Evolutionary conservation across 306 rosid genomes (phyloP), one percentile per base, ranked within the genome.

Genomic region (Medicago lupulina): DNA sequence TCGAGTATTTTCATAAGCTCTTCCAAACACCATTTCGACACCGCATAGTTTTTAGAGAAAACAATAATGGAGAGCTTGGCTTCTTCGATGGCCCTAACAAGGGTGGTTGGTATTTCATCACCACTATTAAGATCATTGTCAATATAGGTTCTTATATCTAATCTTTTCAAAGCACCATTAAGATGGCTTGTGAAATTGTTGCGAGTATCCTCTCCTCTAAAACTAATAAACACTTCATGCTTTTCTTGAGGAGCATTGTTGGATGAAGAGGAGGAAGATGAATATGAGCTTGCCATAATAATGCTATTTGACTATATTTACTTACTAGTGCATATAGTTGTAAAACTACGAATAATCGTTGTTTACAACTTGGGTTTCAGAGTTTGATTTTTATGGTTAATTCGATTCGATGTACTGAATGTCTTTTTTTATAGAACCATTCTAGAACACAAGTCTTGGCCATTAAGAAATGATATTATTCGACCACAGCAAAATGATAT

Each of bases 1-100:
- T 83, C 86, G 0, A 83, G 51, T 14, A 83, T 83, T 47, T 79
- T 79, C 54, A 69, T 4, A 0, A 83, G 61, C 28, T 83, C 86
- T 13, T 79, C 83, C 72, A 83, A 55, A 25, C 83, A 83, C 78
- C 77, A 78, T 39, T 57, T 75, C 0, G 81, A 79, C 6, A 0
- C 49, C 5, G 49, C 49, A 3, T 43, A 43, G 5, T 43, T 43
- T 43, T 43, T 43, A 2, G 49, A 43, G 13, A 43, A 43, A 43
- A 43, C 49, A 43, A 43, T 43, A 43, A 43, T 1, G 1, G 49
- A 43, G 49, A 43, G 15, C 14, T 43, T 4, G 15, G 49, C 49
- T 43, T 43, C 49, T 43, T 43, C 49, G 5, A 43, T 43, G 4
- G 49, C 49, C 49, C 49, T 43, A 43, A 43, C 5, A 43, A 43